Percentiles rank a stretch among this genome's conserved stretches.
phyloP scores from a whole-genome alignment of 768 basidiomycete genomes.

The Amanita subjunquillea region DNA sequence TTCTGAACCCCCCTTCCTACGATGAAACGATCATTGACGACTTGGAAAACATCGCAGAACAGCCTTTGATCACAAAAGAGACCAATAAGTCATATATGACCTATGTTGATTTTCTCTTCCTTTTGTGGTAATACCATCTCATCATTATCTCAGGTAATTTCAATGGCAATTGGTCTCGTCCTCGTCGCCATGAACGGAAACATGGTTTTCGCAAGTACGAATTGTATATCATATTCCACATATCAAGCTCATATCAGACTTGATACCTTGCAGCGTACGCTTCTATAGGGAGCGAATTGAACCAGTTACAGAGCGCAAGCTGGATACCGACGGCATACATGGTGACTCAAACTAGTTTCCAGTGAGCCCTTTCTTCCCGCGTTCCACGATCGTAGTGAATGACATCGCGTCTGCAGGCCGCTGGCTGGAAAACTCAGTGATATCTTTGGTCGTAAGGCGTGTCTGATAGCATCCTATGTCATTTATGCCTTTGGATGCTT shows the following conservation, averaged over 20 bases:
- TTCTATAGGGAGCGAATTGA: slow-evolving; percentile 46
- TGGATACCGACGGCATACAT: slow-evolving; percentile 62
- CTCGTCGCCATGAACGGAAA: slow-evolving; percentile 42
- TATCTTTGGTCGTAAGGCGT: slow-evolving; percentile 52
- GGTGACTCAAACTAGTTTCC: slow-evolving; percentile 50
- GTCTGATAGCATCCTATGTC: slow-evolving; percentile 43
- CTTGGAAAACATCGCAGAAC: background rate
- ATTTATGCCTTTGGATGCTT: slow-evolving; percentile 45
- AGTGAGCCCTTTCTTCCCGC: slow-evolving; percentile 24
- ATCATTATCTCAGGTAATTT: slow-evolving; percentile 22
- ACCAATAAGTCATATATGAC: background rate
- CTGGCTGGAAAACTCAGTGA: slow-evolving; percentile 58
- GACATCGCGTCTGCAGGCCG: slow-evolving; percentile 26
- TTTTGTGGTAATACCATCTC: slow-evolving; percentile 1
- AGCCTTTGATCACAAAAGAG: background rate
- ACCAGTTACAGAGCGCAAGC: slow-evolving; percentile 53
- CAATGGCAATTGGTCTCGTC: slow-evolving; percentile 39
- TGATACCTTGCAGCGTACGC: slow-evolving; percentile 30
- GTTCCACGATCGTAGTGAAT: background rate
- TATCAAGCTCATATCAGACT: background rate
- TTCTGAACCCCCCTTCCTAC: background rate
- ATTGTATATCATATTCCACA: background rate
- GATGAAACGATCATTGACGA: background rate
- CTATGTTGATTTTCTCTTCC: background rate
- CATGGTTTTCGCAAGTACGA: slow-evolving; percentile 35